phyloP scores from a whole-genome alignment of 495 filamentous ascomycete species.

The Neurospora terricola region DNA sequence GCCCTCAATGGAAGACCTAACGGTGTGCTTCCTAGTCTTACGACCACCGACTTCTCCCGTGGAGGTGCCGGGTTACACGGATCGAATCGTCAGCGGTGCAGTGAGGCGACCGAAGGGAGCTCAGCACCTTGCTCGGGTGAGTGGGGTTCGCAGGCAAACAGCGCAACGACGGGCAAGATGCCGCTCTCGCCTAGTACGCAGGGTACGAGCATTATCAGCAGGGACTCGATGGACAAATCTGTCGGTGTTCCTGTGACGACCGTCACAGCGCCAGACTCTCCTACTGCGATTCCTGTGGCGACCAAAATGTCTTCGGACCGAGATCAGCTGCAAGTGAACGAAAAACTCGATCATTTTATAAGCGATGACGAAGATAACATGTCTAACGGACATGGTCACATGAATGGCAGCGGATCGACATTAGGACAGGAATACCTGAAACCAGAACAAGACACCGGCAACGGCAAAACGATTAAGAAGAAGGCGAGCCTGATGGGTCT shows the following conservation, averaged over 20 bases:
- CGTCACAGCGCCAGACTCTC: conserved; percentile 28
- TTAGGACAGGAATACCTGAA: background rate
- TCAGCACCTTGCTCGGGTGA: conserved; percentile 37
- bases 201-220: conserved; percentile 47
- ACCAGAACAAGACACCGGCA: background rate
- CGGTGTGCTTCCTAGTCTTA: conserved; percentile 16
- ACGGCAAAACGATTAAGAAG: conserved; percentile 32
- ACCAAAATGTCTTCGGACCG: conserved; percentile 5
- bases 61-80: conserved; percentile 17
- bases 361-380: background rate
- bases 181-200: conserved; percentile 48
- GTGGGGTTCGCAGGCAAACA: conserved; percentile 46
- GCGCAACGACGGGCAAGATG: conserved; percentile 45
- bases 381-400: background rate
- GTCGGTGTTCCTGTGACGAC: conserved; percentile 29
- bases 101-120: conserved; percentile 44
- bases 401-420: conserved; percentile 3
- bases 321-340: background rate
- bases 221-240: conserved; percentile 36
- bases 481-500: conserved; percentile 33
- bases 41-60: conserved; percentile 23
- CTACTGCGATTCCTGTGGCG: conserved; percentile 15
- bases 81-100: conserved; percentile 35
- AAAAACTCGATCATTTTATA: background rate
- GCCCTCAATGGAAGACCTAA: conserved; percentile 14